phyloP scores from a whole-genome alignment of 371 early-diverging fungal genomes.

The Actinomortierella wolfii region DNA sequence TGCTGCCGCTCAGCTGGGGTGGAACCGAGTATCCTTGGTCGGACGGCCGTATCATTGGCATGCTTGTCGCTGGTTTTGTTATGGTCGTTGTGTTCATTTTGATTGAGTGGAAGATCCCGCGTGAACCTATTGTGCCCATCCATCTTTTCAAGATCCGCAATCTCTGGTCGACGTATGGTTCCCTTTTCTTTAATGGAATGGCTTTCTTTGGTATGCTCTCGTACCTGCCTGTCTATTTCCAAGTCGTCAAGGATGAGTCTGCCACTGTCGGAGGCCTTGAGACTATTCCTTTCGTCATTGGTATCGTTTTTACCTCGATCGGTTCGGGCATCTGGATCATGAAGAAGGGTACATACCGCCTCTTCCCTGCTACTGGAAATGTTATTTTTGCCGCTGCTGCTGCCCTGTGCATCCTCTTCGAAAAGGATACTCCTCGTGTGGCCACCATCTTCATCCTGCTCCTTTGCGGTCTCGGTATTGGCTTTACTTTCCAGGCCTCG shows the following conservation, averaged over 20 bases:
- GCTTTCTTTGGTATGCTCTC: conserved; percentile 72
- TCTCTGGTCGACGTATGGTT: conserved; percentile 49
- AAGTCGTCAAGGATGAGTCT: conserved; percentile 50
- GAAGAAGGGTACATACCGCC: conserved; percentile 36
- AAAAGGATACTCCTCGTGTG: conserved; percentile 14
- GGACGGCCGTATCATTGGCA: conserved; percentile 59
- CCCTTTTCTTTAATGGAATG: conserved; percentile 68
- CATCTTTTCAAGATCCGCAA: conserved; percentile 52
- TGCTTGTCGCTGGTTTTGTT: conserved; percentile 55
- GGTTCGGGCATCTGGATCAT: conserved; percentile 49
- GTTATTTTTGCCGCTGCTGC: conserved; percentile 48
- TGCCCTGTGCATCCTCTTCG: conserved; percentile 46
- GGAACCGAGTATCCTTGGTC: conserved; percentile 66
- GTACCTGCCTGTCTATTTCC: conserved; percentile 70
- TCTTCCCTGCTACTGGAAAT: conserved; percentile 52
- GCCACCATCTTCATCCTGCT: conserved; percentile 46
- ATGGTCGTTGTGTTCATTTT: conserved; percentile 54
- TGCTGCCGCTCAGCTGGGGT: conserved; percentile 68
- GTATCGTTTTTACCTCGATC: conserved; percentile 36
- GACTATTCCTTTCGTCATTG: conserved; percentile 65
- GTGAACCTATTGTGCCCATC: conserved; percentile 65
- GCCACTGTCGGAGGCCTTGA: conserved; percentile 69
- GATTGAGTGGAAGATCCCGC: conserved; percentile 61
- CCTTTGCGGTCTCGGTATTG: conserved; percentile 57
- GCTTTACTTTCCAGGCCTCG: conserved; percentile 45